Evolutionary conservation across 2,329 filamentous ascomycete species (phyloP).

Genomic region (Lasiodiplodia citricola): DNA sequence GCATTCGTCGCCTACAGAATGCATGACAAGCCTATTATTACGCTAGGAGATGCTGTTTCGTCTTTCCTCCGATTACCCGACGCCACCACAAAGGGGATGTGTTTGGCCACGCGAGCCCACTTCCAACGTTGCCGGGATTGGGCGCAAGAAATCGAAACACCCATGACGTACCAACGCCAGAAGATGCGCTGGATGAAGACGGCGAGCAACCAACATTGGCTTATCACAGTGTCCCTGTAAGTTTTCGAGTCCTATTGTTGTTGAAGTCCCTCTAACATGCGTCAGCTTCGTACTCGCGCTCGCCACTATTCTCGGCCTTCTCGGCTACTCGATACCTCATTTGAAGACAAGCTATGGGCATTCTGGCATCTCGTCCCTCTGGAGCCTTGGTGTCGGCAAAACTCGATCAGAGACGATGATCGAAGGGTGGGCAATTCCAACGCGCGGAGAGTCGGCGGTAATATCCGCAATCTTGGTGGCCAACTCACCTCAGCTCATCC

Average conservation of each 20-base stretch:
- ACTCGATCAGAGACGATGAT: background rate
- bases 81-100: background rate
- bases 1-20: background rate
- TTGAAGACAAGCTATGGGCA: background rate
- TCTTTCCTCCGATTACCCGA: conserved; percentile 4
- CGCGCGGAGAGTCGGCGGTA: background rate
- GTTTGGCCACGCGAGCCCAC: background rate
- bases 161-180: background rate
- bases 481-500: conserved; percentile 35
- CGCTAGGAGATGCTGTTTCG: background rate
- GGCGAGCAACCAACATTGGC: background rate
- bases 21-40: background rate
- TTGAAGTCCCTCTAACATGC: background rate
- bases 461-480: conserved; percentile 6
- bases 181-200: background rate
- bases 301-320: background rate
- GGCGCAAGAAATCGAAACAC: background rate
- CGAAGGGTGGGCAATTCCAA: background rate
- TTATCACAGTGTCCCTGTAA: background rate
- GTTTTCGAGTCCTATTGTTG: background rate
- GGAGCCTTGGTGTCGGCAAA: background rate
- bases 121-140: background rate
- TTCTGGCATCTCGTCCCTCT: background rate
- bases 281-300: background rate
- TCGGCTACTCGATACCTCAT: conserved; percentile 1